A percentile compares a stretch with the other conserved stretches of the same genome.
Evolutionary conservation across 768 basidiomycete genomes (phyloP).

Genomic region (Leucosporidium creatinivorum): DNA sequence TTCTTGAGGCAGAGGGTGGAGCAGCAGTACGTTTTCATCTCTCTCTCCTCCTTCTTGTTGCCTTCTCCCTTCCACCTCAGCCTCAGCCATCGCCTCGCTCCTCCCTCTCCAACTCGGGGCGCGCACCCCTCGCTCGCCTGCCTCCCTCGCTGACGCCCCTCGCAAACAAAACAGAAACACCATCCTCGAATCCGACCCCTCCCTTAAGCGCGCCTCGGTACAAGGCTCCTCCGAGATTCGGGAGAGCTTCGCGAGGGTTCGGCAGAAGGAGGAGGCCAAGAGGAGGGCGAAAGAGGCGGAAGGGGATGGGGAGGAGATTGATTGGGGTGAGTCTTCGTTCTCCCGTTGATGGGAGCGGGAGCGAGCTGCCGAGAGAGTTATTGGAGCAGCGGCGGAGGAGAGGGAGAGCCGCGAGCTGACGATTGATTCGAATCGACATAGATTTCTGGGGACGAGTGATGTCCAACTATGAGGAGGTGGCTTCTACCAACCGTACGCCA

Average conservation of each 20-base stretch:
- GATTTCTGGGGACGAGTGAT: conserved; percentile 95
- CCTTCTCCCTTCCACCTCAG: not conserved
- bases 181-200: not conserved
- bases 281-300: not conserved
- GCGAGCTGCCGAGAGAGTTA: no score
- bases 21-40: not conserved
- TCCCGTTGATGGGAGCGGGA: no score
- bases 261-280: not conserved
- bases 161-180: not conserved
- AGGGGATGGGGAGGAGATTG: not conserved
- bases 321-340: no score
- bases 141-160: not conserved
- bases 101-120: not conserved
- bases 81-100: no score
- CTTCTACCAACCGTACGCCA: conserved; percentile 40
- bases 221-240: not conserved
- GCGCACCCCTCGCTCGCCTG: not conserved
- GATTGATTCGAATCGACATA: no score
- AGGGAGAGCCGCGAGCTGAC: no score
- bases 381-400: no score
- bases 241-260: not conserved
- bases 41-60: not conserved
- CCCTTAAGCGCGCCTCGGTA: not conserved
- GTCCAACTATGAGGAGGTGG: conserved; percentile 80
- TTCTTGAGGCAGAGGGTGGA: no score